A percentile compares a stretch with the other conserved stretches of the same genome.
These are phyloP conservation scores for Neonectria neomacrospora DNA, from an alignment of 2,329 filamentous ascomycete species.

Conservation along the genomic window DNA sequence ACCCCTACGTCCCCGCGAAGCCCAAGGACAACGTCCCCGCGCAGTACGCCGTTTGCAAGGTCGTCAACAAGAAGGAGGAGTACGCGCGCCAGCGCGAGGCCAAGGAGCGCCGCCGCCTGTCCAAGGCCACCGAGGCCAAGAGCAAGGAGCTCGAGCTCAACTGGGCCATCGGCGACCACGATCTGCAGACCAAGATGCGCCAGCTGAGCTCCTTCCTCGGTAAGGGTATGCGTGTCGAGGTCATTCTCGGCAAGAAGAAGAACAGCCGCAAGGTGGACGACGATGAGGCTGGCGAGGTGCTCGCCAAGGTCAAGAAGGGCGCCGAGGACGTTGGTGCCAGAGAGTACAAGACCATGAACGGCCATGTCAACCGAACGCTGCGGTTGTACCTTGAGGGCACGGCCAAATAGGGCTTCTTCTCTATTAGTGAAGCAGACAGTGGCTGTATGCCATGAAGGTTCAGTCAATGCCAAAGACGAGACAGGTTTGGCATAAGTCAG, in stretches of 20 bases:
- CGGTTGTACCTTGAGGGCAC: constrained; percentile 56
- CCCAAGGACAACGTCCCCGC: constrained; percentile 36
- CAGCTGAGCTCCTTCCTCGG: constrained; percentile 75
- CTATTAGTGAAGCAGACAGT: too few relatives aligned
- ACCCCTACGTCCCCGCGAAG: constrained; percentile 50
- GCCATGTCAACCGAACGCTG: constrained; percentile 56
- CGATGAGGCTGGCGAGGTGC: constrained; percentile 69
- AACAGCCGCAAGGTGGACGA: constrained; percentile 66
- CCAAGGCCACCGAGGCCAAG: constrained; percentile 54
- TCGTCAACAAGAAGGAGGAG: constrained; percentile 69
- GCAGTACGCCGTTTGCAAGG: constrained; percentile 72
- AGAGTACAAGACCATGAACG: constrained; percentile 59
- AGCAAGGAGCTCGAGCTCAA: constrained; percentile 87
- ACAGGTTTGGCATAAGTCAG: not conserved
- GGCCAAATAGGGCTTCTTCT: constrained; percentile 19
- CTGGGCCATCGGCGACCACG: constrained; percentile 84
- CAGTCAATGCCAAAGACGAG: not conserved
- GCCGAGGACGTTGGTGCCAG: constrained; percentile 52
- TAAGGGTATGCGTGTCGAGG: constrained; percentile 80
- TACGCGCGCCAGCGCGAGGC: constrained; percentile 55
- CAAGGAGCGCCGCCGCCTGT: constrained; percentile 58
- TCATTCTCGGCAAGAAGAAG: constrained; percentile 75
- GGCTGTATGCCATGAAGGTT: not conserved
- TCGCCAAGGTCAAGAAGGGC: constrained; percentile 55
- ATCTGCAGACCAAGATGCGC: constrained; percentile 77